These are phyloP conservation scores for Pholiota microspora DNA, from an alignment of 768 basidiomycete genomes.

Conservation along the genomic window DNA sequence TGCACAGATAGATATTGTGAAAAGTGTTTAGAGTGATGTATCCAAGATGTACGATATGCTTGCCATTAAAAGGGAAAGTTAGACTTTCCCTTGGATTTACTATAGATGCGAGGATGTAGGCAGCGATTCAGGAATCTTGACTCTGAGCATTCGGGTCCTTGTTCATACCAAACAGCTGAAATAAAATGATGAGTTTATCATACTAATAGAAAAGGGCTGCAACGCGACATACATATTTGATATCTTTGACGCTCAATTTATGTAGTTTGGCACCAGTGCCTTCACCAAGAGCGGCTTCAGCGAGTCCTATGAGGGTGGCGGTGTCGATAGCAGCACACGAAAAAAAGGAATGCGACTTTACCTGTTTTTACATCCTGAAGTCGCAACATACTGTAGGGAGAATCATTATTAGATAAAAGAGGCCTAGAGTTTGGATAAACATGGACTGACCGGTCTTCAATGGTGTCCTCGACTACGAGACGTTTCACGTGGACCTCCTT, in stretches of 20 bases:
- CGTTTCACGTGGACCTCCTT: slow-evolving; percentile 69
- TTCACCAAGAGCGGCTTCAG: slow-evolving; percentile 71
- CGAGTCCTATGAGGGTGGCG: slow-evolving; percentile 39
- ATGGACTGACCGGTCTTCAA: slow-evolving; percentile 67
- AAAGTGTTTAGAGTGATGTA: too few species aligned
- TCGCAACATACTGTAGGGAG: slow-evolving; percentile 50
- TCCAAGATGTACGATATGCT: too few species aligned
- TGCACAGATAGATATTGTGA: too few species aligned
- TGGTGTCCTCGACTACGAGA: slow-evolving; percentile 62
- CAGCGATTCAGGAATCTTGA: neutral
- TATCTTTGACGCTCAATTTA: slow-evolving; percentile 67
- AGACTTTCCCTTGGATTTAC: neutral
- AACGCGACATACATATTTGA: slow-evolving; percentile 48
- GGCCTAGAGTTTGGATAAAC: neutral
- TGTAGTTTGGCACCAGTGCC: slow-evolving; percentile 59
- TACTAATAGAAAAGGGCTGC: too few species aligned
- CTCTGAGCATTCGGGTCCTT: neutral
- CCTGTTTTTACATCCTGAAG: slow-evolving; percentile 69
- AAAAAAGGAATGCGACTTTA: slow-evolving; percentile 19
- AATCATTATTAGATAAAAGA: neutral
- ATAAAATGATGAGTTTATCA: neutral
- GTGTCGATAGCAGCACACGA: neutral
- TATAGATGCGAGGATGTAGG: too few species aligned
- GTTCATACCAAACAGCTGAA: neutral
- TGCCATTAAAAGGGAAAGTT: neutral